Evolutionary conservation across 2,329 filamentous ascomycete genomes (phyloP).

Genomic region (Colletotrichum sp.): DNA sequence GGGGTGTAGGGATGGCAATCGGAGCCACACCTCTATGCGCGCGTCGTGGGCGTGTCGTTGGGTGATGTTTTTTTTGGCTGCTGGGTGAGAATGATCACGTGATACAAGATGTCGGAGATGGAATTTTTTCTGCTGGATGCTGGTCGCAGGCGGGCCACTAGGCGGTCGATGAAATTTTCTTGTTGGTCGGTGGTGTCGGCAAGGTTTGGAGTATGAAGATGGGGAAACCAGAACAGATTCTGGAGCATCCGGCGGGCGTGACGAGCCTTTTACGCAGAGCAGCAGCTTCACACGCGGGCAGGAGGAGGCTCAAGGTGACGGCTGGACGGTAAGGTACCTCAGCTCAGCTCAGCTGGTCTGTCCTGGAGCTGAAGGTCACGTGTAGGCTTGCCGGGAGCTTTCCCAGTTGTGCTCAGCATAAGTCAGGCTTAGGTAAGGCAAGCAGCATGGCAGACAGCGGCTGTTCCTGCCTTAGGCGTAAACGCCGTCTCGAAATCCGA

Average conservation of each 20-base stretch:
- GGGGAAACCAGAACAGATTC: conserved; percentile 11
- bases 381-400: background rate
- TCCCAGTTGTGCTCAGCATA: background rate
- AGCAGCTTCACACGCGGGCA: background rate
- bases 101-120: background rate
- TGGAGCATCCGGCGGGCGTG: conserved; percentile 11
- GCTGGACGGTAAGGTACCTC: background rate
- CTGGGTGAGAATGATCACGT: conserved; percentile 1
- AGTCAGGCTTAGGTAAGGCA: background rate
- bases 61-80: conserved; percentile 11
- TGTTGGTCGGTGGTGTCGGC: conserved; percentile 2
- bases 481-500: background rate
- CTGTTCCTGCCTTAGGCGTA: background rate
- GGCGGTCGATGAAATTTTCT: conserved; percentile 15
- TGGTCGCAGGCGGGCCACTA: background rate
- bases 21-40: conserved; percentile 15
- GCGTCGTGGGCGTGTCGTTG: conserved; percentile 4
- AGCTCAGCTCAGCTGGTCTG: background rate
- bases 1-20: conserved; percentile 7
- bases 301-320: background rate
- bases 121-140: background rate
- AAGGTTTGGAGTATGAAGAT: conserved; percentile 10
- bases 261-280: background rate
- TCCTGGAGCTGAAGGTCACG: background rate
- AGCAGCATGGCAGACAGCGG: background rate